A percentile compares a stretch with the other conserved stretches of the same genome.
phyloP scores from a whole-genome alignment of 2,329 filamentous ascomycete species.

The Penicillium sp. region DNA sequence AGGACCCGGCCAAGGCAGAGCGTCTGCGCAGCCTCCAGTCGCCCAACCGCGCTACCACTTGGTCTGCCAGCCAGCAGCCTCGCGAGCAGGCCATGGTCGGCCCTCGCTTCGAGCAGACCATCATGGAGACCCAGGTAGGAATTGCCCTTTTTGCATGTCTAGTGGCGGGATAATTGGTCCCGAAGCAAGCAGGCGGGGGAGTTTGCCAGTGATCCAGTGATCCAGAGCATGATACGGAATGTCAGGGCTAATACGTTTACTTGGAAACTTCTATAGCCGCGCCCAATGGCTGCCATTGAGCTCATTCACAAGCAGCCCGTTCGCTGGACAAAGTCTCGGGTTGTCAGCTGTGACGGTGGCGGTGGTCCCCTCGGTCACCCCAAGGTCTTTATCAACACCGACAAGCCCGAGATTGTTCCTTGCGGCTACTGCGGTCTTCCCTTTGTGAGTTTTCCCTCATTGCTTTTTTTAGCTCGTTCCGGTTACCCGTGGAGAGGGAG shows the following conservation, averaged over 20 bases:
- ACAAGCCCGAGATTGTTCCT: conserved; percentile 86
- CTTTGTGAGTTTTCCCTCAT: conserved; percentile 59
- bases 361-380: conserved; percentile 88
- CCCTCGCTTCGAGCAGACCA: conserved; percentile 94
- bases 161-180: too few relatives aligned
- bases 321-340: conserved; percentile 74
- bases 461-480: too few relatives aligned
- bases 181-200: too few relatives aligned
- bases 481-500: too few relatives aligned
- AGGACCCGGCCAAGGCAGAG: conserved; percentile 51
- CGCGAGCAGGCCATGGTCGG: conserved; percentile 82
- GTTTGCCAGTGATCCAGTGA: too few relatives aligned
- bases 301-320: conserved; percentile 96
- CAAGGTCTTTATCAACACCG: conserved; percentile 92
- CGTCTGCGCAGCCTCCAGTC: conserved; percentile 63
- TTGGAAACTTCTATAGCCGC: conserved; percentile 56
- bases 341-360: conserved; percentile 86
- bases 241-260: too few relatives aligned
- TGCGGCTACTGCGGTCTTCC: conserved; percentile 93
- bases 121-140: conserved; percentile 79
- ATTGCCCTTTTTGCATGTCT: too few relatives aligned
- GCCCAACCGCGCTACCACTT: conserved; percentile 74
- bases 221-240: too few relatives aligned
- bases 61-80: conserved; percentile 81
- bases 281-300: conserved; percentile 83